These are phyloP conservation scores for Colletotrichum sidae DNA, from an alignment of 2,329 filamentous ascomycete species.

Conservation along the genomic window DNA sequence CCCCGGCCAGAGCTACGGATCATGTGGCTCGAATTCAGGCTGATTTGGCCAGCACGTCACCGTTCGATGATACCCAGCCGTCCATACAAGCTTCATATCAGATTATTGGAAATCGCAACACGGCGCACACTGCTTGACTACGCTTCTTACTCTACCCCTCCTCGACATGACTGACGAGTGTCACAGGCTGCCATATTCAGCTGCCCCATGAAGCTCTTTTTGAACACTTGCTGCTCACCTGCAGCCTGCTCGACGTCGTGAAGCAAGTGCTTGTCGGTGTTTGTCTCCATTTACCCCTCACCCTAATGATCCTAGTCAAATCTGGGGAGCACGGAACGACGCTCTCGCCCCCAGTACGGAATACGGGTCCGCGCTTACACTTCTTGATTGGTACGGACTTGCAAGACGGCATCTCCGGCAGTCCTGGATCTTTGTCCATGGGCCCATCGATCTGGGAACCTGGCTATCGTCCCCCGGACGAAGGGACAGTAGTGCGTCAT, in stretches of 20 bases:
- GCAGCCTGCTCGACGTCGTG: not conserved
- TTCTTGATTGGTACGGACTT: too few relatives aligned
- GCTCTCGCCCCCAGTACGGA: too few relatives aligned
- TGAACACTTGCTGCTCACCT: not conserved
- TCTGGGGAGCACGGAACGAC: constrained; percentile 4
- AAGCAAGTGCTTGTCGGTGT: constrained; percentile 12
- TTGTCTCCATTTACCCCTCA: constrained; percentile 28
- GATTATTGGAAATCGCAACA: not conserved
- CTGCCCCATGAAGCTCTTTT: too few relatives aligned
- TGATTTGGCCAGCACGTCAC: constrained; percentile 8
- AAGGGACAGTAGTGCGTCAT: constrained; percentile 10
- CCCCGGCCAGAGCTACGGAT: constrained; percentile 5
- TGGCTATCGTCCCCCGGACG: not conserved
- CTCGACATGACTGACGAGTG: too few relatives aligned
- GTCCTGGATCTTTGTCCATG: too few relatives aligned
- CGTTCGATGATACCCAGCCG: not conserved
- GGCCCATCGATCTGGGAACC: too few relatives aligned
- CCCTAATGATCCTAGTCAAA: constrained; percentile 4
- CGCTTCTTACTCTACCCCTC: not conserved
- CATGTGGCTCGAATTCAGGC: constrained; percentile 24
- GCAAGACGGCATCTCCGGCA: too few relatives aligned
- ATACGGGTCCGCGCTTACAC: too few relatives aligned
- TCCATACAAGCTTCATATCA: constrained; percentile 18
- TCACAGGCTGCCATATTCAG: too few relatives aligned
- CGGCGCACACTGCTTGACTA: not conserved